These are phyloP conservation scores for Trichomonascaceae sp. DNA, from an alignment of 1,139 yeast genomes.

Conservation along the genomic window DNA sequence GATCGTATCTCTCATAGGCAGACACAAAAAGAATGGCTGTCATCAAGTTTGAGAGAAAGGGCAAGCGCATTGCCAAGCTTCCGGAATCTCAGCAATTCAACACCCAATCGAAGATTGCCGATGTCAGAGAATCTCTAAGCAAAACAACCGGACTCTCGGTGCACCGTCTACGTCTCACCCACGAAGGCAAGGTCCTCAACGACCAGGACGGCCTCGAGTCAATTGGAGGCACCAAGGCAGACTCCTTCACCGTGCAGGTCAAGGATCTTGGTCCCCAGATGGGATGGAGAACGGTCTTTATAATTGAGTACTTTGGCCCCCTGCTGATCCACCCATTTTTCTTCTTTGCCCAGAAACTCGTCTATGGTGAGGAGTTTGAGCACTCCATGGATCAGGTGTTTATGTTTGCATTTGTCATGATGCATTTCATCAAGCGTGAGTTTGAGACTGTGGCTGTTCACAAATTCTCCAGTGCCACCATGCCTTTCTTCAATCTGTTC, in stretches of 20 bases:
- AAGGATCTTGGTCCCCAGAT: slow-evolving; percentile 93
- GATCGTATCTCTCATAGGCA: no score
- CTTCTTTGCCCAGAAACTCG: slow-evolving; percentile 31
- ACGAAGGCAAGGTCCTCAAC: slow-evolving; percentile 22
- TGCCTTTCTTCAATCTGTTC: slow-evolving; percentile 81
- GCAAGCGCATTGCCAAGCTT: slow-evolving; percentile 16
- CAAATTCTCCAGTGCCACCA: slow-evolving; percentile 72
- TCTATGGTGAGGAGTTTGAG: slow-evolving; percentile 25
- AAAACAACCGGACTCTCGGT: slow-evolving; percentile 19
- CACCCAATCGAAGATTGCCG: slow-evolving; percentile 15
- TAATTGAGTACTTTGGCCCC: slow-evolving; percentile 85
- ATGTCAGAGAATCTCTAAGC: slow-evolving; percentile 16
- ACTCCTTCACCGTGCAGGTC: slow-evolving; percentile 31
- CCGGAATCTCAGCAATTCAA: slow-evolving; percentile 19
- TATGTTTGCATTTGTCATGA: slow-evolving; percentile 41
- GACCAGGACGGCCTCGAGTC: slow-evolving; percentile 23
- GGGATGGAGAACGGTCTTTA: slow-evolving; percentile 78
- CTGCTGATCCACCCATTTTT: slow-evolving; percentile 62
- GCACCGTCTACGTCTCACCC: slow-evolving; percentile 24
- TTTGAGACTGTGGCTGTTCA: slow-evolving; percentile 76
- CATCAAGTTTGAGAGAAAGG: slow-evolving; percentile 16
- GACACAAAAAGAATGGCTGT: no score
- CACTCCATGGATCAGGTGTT: slow-evolving; percentile 42
- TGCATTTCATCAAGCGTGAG: slow-evolving; percentile 82
- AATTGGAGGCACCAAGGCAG: slow-evolving; percentile 23